Conservation (phyloP, 495 filamentous ascomycete genomes). For the Penicillium riverlandense region DNA sequence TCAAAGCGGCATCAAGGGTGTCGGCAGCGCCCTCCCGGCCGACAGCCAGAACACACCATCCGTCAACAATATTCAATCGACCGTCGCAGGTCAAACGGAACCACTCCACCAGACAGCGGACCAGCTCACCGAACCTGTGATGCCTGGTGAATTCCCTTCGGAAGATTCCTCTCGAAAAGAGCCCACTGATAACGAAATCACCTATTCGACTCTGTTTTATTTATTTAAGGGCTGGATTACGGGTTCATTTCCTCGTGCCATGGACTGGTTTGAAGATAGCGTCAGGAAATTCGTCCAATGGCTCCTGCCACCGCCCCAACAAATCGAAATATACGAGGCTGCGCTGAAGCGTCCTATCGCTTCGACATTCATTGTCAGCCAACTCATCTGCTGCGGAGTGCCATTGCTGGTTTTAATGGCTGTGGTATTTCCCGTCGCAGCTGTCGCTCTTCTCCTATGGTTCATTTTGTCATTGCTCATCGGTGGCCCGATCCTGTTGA, state of each 20-base stretch:
- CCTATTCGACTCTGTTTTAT: slow-evolving; percentile 9
- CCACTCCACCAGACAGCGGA: slow-evolving; percentile 13
- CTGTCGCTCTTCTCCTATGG: slow-evolving; percentile 28
- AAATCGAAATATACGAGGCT: slow-evolving; percentile 23
- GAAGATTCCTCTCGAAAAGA: slow-evolving; percentile 16
- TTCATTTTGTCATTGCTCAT: slow-evolving; percentile 27
- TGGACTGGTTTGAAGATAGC: slow-evolving; percentile 21
- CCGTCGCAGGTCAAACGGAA: slow-evolving; percentile 10
- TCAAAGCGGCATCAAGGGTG: slow-evolving; percentile 11
- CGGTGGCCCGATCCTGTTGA: slow-evolving; percentile 29
- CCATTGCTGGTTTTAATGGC: slow-evolving; percentile 29
- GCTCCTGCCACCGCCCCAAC: slow-evolving; percentile 22
- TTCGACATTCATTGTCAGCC: slow-evolving; percentile 28
- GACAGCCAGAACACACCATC: slow-evolving; percentile 10
- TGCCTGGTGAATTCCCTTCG: slow-evolving; percentile 27
- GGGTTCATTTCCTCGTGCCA: slow-evolving; percentile 11
- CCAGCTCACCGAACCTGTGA: slow-evolving; percentile 11
- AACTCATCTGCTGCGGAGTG: slow-evolving; percentile 31
- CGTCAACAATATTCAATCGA: slow-evolving; percentile 10
- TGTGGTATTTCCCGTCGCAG: slow-evolving; percentile 28
- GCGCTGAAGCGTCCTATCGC: slow-evolving; percentile 23
- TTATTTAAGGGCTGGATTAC: slow-evolving; percentile 9
- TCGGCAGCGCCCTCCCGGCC: slow-evolving; percentile 9
- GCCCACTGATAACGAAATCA: slow-evolving; percentile 13
- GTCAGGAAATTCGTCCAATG: slow-evolving; percentile 8